Evolutionary conservation across 2,329 filamentous ascomycete species (phyloP), one percentile per base, ranked within the genome.

Genomic region (Dactylellina leptospora): DNA sequence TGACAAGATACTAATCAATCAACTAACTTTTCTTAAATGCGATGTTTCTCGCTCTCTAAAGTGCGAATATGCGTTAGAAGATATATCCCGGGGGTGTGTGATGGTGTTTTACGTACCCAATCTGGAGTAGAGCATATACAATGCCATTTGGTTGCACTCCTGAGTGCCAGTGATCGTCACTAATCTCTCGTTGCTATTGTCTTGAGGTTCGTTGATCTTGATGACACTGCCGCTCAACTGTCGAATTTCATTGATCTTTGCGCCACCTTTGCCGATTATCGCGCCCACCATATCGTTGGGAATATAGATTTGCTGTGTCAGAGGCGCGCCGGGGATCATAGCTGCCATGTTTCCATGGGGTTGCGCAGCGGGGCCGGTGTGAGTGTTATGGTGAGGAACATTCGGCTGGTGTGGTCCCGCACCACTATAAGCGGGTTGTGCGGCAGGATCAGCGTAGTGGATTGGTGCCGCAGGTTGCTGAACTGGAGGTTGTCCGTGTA

Each of bases 221-320:
- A 99, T 97, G 48, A 99, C 93, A 82, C 93, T 97, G 76, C 93
- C 95, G 80, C 91, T 96, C 77, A 99, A 88, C 80, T 97, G 92
- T 76, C 95, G 88, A 75, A 99, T 99, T 82, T 99, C 95, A 79
- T 99, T 99, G 85, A 99, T 99, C 86, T 99, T 99, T 62, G 92
- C 91, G 75, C 95, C 95, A 74, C 95, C 95, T 83, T 99, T 99
- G 78, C 95, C 95, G 77, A 99, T 99, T 78, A 99, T 99, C 62
- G 95, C 95, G 74, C 95, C 95, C 59, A 99, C 95, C 95, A 99
- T 97, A 78, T 99, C 95, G 79, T 99, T 99, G 68, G 95, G 95
- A 77, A 99, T 99, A 82, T 90, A 99, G 76, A 99, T 99, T 81
- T 99, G 95, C 81, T 99, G 95, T 2, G 95, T 99, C 78, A 97